Evolutionary conservation across 2,329 filamentous ascomycete species (phyloP).

Genomic region (Dothistroma pini): DNA sequence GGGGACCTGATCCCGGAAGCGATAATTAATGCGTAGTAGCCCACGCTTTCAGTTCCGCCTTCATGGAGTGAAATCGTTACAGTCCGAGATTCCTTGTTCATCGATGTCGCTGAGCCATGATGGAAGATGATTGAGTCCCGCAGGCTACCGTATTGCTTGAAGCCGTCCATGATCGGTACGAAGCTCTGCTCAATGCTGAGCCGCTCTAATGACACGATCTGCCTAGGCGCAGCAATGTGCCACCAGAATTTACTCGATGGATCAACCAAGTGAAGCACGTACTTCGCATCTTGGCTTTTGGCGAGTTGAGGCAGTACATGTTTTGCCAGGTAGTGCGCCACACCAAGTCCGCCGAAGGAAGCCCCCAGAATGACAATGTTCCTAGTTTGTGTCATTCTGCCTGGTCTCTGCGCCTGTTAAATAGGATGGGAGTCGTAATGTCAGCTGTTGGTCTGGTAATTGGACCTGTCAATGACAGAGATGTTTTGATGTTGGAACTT

Average conservation of each 20-base stretch:
- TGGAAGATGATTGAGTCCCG: conserved; percentile 44
- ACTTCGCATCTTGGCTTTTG: conserved; percentile 32
- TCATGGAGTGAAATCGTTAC: conserved; percentile 41
- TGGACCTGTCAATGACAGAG: neutral
- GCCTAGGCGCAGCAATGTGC: conserved; percentile 51
- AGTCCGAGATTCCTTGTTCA: conserved; percentile 44
- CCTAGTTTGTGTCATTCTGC: conserved; percentile 34
- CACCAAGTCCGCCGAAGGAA: conserved; percentile 51
- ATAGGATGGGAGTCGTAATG: neutral
- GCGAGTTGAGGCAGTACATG: conserved; percentile 47
- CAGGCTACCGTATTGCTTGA: conserved; percentile 48
- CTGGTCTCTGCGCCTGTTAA: neutral
- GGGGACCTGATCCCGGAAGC: conserved; percentile 52
- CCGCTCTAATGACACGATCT: conserved; percentile 47
- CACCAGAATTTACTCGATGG: conserved; percentile 54
- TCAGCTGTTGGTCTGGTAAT: neutral
- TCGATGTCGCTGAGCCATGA: conserved; percentile 46
- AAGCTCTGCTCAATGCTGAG: conserved; percentile 49
- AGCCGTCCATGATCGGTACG: conserved; percentile 47
- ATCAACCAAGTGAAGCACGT: conserved; percentile 55
- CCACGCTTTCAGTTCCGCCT: conserved; percentile 36
- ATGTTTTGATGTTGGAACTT: neutral
- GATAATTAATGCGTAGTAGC: conserved; percentile 55
- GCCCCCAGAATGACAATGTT: conserved; percentile 53
- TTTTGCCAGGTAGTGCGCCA: conserved; percentile 53